Evolutionary conservation across 345 rosid genomes (phyloP).

Genomic region (Populus deltoides): DNA sequence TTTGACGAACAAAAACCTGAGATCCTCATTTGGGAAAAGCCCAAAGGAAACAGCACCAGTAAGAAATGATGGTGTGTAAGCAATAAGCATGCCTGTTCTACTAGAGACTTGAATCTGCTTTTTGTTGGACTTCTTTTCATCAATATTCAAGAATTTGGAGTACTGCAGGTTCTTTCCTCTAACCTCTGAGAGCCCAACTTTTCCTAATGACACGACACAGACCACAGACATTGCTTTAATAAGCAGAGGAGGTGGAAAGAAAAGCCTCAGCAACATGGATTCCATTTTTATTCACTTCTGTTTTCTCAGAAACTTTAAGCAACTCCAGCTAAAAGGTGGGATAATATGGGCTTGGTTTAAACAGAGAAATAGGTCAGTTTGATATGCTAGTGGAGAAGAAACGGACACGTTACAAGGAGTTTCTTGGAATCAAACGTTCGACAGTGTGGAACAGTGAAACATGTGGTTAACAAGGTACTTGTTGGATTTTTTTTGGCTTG

Average conservation of each 20-base stretch:
- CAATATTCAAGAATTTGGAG: constrained; percentile 47
- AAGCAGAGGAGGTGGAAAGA: constrained; percentile 40
- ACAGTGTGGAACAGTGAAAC: neutral
- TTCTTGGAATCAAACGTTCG: neutral
- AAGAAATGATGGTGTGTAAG: constrained; percentile 59
- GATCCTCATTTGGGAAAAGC: constrained; percentile 37
- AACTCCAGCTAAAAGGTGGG: neutral
- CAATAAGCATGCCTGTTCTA: constrained; percentile 51
- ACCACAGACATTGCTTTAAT: constrained; percentile 37
- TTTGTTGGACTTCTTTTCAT: neutral
- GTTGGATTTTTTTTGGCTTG: neutral
- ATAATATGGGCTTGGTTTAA: neutral
- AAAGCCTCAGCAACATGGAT: constrained; percentile 8
- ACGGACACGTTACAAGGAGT: neutral
- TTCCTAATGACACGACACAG: constrained; percentile 27
- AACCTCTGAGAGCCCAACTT: constrained; percentile 40
- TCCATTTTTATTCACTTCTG: neutral
- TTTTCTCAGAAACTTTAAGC: neutral
- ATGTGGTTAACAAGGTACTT: neutral
- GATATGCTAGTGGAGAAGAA: neutral
- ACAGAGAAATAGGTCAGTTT: neutral
- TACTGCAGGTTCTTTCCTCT: constrained; percentile 50
- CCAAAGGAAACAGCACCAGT: constrained; percentile 48
- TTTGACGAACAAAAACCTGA: constrained; percentile 48
- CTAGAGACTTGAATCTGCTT: constrained; percentile 36